These are phyloP conservation scores for Botryococcus braunii DNA, from an alignment of 163 green algal genomes.

Conservation along the genomic window DNA sequence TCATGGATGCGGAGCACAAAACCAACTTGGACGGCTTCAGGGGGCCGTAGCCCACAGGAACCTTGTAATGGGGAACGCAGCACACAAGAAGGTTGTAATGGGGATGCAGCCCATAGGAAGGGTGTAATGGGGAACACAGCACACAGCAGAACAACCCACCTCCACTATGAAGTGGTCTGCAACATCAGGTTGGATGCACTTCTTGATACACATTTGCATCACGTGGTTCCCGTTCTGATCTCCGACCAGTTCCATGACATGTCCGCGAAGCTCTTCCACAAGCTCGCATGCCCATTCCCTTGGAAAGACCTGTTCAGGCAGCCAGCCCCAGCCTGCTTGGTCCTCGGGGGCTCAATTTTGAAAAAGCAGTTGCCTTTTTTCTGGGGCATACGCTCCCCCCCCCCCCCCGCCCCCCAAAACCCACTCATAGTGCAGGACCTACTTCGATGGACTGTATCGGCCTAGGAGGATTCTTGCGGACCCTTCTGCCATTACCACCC, in stretches of 20 bases:
- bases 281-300: constrained; percentile 21
- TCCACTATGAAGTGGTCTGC: constrained; percentile 63
- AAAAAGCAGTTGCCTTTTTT: background rate
- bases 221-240: constrained; percentile 95
- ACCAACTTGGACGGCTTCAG: no score
- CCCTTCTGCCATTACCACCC: no score
- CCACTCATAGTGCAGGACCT: background rate
- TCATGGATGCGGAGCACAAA: no score
- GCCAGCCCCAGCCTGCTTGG: background rate
- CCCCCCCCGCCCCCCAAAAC: no score
- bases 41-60: no score
- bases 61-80: no score
- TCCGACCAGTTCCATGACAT: constrained; percentile 54
- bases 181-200: constrained; percentile 47
- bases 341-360: background rate
- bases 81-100: no score
- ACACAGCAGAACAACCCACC: constrained; percentile 32
- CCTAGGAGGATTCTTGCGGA: background rate
- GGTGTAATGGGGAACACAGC: no score
- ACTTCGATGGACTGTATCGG: background rate
- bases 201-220: constrained; percentile 87
- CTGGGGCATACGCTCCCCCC: no score
- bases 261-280: constrained; percentile 59
- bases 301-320: background rate
- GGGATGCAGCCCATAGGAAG: no score